phyloP scores from a whole-genome alignment of 2,329 filamentous ascomycete genomes.

The Aschersonia sp. region DNA sequence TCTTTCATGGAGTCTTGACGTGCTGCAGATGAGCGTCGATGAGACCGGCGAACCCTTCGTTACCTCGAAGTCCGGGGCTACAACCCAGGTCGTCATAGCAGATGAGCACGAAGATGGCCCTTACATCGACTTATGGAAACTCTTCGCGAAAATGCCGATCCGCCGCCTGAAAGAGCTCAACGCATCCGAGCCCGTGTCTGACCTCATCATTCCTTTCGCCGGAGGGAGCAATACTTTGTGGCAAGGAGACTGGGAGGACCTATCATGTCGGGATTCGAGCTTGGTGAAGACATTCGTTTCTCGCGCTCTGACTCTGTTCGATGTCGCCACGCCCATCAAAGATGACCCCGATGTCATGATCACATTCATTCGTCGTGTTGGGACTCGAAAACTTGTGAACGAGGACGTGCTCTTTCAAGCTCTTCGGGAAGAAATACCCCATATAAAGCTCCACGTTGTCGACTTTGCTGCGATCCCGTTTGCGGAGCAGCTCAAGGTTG shows the following conservation, averaged over 20 bases:
- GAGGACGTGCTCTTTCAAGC: constrained; percentile 13
- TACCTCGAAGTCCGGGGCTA: constrained; percentile 6
- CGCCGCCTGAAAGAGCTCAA: constrained; percentile 13
- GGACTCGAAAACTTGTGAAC: constrained; percentile 15
- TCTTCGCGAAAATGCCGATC: constrained; percentile 16
- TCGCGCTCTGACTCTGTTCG: constrained; percentile 16
- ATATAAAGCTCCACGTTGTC: constrained; percentile 16
- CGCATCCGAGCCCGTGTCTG: constrained; percentile 6
- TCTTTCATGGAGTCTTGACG: constrained; percentile 17
- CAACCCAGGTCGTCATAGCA: constrained; percentile 19
- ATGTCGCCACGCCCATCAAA: constrained; percentile 5
- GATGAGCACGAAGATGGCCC: constrained; percentile 19
- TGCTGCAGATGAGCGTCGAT: constrained; percentile 13
- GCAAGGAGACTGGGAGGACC: constrained; percentile 22
- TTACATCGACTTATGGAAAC: constrained; percentile 21
- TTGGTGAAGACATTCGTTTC: constrained; percentile 14
- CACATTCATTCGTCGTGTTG: constrained; percentile 20
- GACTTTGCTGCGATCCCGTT: constrained; percentile 24
- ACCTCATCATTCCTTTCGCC: constrained; percentile 23
- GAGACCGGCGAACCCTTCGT: constrained; percentile 9
- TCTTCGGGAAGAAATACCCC: constrained; percentile 10
- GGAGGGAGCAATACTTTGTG: constrained; percentile 26
- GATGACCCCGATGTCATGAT: constrained; percentile 10
- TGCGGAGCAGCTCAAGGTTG: constrained; percentile 18
- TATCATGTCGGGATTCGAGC: constrained; percentile 13